Conservation (phyloP, 1,284 basidiomycete species). For the Fistulinella cinereoalba region DNA sequence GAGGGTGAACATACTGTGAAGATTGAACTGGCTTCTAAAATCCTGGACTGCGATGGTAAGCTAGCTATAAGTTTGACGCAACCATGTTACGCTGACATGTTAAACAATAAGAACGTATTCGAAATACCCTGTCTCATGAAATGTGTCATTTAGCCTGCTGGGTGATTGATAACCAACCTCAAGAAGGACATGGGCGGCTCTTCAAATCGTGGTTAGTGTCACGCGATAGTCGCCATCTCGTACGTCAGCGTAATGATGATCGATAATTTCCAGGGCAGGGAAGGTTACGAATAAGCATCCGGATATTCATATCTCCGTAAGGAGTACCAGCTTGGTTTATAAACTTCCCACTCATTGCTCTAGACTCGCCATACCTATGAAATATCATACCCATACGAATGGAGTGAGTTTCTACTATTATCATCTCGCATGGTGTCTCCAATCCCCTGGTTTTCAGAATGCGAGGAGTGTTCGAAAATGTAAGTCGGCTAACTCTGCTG, state of each 20-base stretch:
- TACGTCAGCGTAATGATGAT: neutral
- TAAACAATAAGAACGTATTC: slow-evolving; percentile 56
- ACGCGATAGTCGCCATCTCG: neutral
- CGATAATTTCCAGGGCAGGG: slow-evolving; percentile 47
- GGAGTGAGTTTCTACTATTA: slow-evolving; percentile 53
- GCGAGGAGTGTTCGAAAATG: slow-evolving; percentile 64
- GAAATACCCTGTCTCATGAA: slow-evolving; percentile 80
- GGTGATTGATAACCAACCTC: slow-evolving; percentile 65
- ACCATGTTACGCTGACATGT: neutral
- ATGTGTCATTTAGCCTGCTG: slow-evolving; percentile 87
- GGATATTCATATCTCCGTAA: slow-evolving; percentile 71
- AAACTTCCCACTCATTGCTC: slow-evolving; percentile 4
- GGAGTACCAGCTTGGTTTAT: slow-evolving; percentile 16
- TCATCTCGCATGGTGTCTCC: neutral
- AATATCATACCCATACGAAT: slow-evolving; percentile 73
- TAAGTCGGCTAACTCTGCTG: slow-evolving; percentile 33
- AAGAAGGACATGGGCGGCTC: slow-evolving; percentile 64
- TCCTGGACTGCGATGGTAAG: slow-evolving; percentile 69
- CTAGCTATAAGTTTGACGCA: neutral
- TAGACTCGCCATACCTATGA: slow-evolving; percentile 75
- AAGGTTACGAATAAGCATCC: slow-evolving; percentile 60
- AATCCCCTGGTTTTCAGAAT: slow-evolving; percentile 43
- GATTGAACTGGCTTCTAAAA: slow-evolving; percentile 77
- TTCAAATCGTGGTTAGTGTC: slow-evolving; percentile 66
- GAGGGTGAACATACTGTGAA: slow-evolving; percentile 51